Evolutionary conservation across 768 basidiomycete species (phyloP), one percentile per base, ranked within the genome.

Genomic region (Suillus brevipes): DNA sequence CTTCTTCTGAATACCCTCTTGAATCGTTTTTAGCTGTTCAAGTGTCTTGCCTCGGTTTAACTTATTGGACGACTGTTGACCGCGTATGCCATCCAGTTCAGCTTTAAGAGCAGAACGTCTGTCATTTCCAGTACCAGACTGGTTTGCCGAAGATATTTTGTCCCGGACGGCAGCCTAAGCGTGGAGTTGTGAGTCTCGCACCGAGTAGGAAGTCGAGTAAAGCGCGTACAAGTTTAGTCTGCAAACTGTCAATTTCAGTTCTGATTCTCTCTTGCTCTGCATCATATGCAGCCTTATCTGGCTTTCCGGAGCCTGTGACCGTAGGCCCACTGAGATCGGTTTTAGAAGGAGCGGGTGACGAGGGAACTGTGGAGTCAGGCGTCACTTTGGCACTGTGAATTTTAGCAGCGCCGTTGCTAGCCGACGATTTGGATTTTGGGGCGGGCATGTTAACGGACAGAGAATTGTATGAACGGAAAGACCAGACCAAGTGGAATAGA

Each of bases 251-350:
- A 71, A 98, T 96, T 72, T 95, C 91, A 31, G 83, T 78, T 78
- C 91, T 94, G 68, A 96, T 80, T 72, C 78, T 86, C 61, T 91
- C 88, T 78, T 96, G 94, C 79, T 98, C 95, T 10, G 82, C 84
- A 61, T 97, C 92, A 75, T 91, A 91, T n/a, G 78, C 80, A 57
- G 83, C 84, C 78, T 94, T 95, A 84, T 97, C 95, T 38, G 96
- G 96, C 74, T 82, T 92, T 52, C 85, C 88, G 55, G 81, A 76
- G 59, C 72, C 62, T 37, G 69, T 43, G 60, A 77, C 71, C 42
- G 78, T 72, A 10, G 71, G 63, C 23, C 65, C 38, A 23, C 61
- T 34, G n/a, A 38, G 69, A n/a, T 74, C 69, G 12, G 57, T 25
- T 47, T 72, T 75, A 2, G 69, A 66, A 42, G 23, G 13, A 42